These are phyloP conservation scores for Monilinia vaccinii-corymbosi DNA, from an alignment of 2,329 filamentous ascomycete genomes.

Conservation along the genomic window DNA sequence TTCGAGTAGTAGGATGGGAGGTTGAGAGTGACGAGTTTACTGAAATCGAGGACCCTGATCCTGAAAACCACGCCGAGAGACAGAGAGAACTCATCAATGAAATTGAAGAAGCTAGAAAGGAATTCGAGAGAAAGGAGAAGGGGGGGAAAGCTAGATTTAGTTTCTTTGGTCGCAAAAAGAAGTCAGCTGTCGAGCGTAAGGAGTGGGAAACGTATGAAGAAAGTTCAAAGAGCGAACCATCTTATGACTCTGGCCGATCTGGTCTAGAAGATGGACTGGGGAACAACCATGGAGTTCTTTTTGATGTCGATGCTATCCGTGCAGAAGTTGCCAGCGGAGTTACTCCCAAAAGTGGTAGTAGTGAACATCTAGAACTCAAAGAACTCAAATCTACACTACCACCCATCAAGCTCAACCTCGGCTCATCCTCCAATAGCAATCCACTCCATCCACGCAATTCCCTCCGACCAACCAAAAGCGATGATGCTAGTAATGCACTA, in stretches of 20 bases:
- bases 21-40: conserved; percentile 90
- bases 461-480: conserved; percentile 40
- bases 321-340: conserved; percentile 56
- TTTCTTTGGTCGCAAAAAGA: conserved; percentile 77
- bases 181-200: conserved; percentile 60
- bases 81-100: conserved; percentile 93
- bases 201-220: conserved; percentile 95
- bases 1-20: conserved; percentile 82
- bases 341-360: conserved; percentile 1
- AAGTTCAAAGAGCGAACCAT: conserved; percentile 39
- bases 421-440: conserved; percentile 10
- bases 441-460: conserved; percentile 19
- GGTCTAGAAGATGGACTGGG: conserved; percentile 25
- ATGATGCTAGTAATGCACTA: conserved; percentile 32
- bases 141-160: conserved; percentile 53
- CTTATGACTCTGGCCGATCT: not conserved
- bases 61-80: conserved; percentile 78
- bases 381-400: conserved; percentile 84
- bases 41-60: conserved; percentile 95
- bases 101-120: conserved; percentile 86
- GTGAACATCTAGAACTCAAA: conserved; percentile 48
- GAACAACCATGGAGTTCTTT: conserved; percentile 52
- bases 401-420: conserved; percentile 70
- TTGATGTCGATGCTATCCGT: conserved; percentile 91
- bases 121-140: conserved; percentile 68